These are phyloP conservation scores for Vanrija sp. DNA, from an alignment of 1,284 basidiomycete genomes.

Conservation along the genomic window DNA sequence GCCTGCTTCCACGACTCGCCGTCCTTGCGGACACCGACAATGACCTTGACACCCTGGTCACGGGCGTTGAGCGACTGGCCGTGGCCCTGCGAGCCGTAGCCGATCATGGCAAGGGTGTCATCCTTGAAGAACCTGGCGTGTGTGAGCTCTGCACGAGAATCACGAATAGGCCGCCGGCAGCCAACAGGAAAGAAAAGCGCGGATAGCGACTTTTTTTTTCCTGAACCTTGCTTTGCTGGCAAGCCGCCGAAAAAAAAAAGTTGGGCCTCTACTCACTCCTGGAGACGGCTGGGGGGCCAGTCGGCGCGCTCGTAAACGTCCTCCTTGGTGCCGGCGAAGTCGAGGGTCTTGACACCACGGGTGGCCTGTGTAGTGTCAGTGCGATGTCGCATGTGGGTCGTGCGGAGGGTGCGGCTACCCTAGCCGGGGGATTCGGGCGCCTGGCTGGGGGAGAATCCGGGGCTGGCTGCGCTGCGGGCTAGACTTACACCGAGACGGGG, in stretches of 20 bases:
- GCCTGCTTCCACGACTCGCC: conserved; percentile 95
- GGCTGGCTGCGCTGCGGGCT: too few species aligned
- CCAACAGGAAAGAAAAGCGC: not conserved
- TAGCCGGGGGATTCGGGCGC: not conserved
- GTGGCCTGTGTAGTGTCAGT: conserved; percentile 28
- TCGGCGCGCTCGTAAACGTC: conserved; percentile 95
- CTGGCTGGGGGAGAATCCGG: not conserved
- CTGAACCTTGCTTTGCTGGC: not conserved
- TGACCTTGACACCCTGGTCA: conserved; percentile 98
- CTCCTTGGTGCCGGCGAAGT: conserved; percentile 96
- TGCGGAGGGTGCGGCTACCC: not conserved
- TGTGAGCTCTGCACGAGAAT: not conserved
- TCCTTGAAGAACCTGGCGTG: conserved; percentile 80
- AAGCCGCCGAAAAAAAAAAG: not conserved
- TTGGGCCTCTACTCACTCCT: conserved; percentile 60
- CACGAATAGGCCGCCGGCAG: not conserved
- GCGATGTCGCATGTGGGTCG: not conserved
- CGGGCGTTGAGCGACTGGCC: conserved; percentile 98
- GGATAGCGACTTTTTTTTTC: not conserved
- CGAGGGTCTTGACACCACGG: conserved; percentile 92
- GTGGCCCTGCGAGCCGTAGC: conserved; percentile 96
- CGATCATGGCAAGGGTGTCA: conserved; percentile 97
- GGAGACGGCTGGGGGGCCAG: conserved; percentile 96
- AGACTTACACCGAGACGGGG: conserved; percentile 44
- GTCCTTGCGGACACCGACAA: conserved; percentile 95